Evolutionary conservation across 495 filamentous ascomycete genomes (phyloP).

Genomic region (Tuber indicum): DNA sequence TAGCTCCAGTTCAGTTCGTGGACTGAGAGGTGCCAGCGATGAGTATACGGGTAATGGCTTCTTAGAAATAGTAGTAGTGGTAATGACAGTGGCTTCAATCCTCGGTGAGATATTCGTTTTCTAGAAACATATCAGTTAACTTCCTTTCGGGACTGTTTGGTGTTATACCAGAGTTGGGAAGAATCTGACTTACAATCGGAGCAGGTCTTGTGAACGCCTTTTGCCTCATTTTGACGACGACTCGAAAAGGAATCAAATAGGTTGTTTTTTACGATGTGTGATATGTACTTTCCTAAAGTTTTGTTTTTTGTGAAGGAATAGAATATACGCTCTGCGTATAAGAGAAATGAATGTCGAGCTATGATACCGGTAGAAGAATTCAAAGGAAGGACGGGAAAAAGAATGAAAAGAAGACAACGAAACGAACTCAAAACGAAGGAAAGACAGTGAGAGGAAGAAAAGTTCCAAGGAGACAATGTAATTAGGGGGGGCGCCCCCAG

Average conservation of each 20-base stretch:
- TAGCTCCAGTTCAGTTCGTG: conserved; percentile 32
- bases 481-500: neutral
- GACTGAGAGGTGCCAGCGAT: conserved; percentile 30
- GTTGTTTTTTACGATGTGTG: conserved; percentile 14
- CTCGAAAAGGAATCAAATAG: neutral
- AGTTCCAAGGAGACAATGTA: neutral
- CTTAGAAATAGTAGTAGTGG: conserved; percentile 12
- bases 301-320: conserved; percentile 1
- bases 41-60: conserved; percentile 13
- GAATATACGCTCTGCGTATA: conserved; percentile 32
- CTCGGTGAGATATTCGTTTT: conserved; percentile 33
- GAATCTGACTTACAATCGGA: conserved; percentile 21
- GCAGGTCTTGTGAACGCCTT: conserved; percentile 30
- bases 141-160: neutral
- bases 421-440: conserved; percentile 12
- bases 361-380: neutral
- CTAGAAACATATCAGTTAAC: conserved; percentile 14
- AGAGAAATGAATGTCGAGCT: neutral
- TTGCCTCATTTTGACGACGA: conserved; percentile 27
- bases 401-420: neutral
- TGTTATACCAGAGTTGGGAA: neutral
- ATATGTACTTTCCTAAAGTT: conserved; percentile 8
- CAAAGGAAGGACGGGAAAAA: conserved; percentile 11
- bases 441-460: neutral
- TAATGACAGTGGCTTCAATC: conserved; percentile 7